These are phyloP conservation scores for Vachellia pachyceras DNA, from an alignment of 306 rosid genomes.

Conservation along the genomic window DNA sequence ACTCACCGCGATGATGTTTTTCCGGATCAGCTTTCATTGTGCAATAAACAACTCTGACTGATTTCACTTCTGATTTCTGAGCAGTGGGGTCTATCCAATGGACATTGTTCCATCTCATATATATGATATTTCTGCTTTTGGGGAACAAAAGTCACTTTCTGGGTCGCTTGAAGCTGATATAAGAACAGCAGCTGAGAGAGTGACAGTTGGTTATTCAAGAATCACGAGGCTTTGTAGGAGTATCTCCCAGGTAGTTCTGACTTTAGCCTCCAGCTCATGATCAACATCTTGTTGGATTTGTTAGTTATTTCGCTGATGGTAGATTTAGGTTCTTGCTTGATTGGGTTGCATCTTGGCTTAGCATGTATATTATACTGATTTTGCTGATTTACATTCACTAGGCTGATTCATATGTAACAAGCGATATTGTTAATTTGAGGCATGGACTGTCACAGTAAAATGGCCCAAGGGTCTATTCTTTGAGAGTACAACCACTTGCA, in stretches of 20 bases:
- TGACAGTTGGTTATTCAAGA: constrained; percentile 63
- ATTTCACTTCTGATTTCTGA: constrained; percentile 42
- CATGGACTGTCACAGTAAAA: not conserved
- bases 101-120: constrained; percentile 70
- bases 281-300: constrained; percentile 4
- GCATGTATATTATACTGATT: not conserved
- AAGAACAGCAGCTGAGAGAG: constrained; percentile 53
- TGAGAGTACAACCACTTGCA: not conserved
- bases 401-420: not conserved
- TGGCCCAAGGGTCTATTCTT: not conserved
- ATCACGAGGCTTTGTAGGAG: constrained; percentile 67
- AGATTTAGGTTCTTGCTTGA: not conserved
- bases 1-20: constrained; percentile 10
- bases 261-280: constrained; percentile 36
- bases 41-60: constrained; percentile 32
- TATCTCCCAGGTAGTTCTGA: constrained; percentile 57
- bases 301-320: not conserved
- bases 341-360: not conserved
- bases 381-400: not conserved
- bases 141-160: constrained; percentile 41
- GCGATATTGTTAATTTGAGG: not conserved
- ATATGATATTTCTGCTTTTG: constrained; percentile 33
- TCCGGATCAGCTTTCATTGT: constrained; percentile 20
- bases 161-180: constrained; percentile 51
- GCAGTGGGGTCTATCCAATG: constrained; percentile 84